Conservation (phyloP, 1,284 basidiomycete species). For the Ganoderma leucocontextum region DNA sequence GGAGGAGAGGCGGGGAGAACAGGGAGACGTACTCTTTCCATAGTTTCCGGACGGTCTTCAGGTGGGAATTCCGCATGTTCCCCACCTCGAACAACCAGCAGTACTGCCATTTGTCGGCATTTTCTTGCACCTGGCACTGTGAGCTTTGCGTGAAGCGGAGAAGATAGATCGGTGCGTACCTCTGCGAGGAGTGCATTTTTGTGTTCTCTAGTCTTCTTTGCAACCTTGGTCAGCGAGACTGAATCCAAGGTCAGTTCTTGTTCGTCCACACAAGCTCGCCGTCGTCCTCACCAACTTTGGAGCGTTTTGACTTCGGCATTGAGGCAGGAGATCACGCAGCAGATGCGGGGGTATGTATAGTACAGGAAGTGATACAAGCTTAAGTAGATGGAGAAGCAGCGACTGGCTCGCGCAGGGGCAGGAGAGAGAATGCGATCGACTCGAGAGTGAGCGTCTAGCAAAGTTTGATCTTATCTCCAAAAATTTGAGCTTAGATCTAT, state of each 20-base stretch:
- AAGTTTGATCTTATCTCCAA: conserved; percentile 35
- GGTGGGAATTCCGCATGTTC: conserved; percentile 93
- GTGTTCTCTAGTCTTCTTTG: conserved; percentile 84
- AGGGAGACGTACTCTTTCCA: conserved; percentile 86
- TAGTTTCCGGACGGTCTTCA: conserved; percentile 92
- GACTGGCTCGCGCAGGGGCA: conserved; percentile 9
- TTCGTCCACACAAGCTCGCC: neutral
- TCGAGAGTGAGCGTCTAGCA: neutral
- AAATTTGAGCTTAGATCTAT: conserved; percentile 29
- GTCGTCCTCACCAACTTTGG: conserved; percentile 69
- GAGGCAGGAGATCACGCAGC: conserved; percentile 30
- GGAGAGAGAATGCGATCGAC: conserved; percentile 17
- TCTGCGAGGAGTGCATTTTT: conserved; percentile 87
- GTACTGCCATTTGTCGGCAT: conserved; percentile 89
- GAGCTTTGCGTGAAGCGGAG: neutral
- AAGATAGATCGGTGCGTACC: conserved; percentile 52
- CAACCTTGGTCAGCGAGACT: conserved; percentile 84
- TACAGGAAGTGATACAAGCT: conserved; percentile 16
- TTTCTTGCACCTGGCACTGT: conserved; percentile 69
- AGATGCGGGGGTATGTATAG: conserved; percentile 15
- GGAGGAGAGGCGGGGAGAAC: conserved; percentile 12
- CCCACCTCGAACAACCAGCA: conserved; percentile 96
- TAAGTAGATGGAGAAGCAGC: conserved; percentile 8
- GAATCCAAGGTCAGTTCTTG: conserved; percentile 20
- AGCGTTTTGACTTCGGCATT: conserved; percentile 91